Evolutionary conservation across 345 rosid species (phyloP).

Genomic region (Chamaenerion angustifolium): DNA sequence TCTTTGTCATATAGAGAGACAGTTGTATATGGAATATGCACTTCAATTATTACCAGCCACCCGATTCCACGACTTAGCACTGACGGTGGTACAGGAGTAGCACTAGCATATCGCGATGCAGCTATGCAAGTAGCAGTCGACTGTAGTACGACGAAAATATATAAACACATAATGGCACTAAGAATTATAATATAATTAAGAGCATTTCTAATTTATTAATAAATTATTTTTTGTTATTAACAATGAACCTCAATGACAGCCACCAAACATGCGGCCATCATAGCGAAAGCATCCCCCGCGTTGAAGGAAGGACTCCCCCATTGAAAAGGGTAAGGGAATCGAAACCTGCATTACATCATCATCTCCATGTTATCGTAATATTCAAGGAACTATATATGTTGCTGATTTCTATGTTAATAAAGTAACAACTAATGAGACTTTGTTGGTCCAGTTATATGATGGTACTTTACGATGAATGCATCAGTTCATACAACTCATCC

Average conservation of each 20-base stretch:
- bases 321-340: slow-evolving; percentile 71
- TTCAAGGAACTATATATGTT: too few species aligned
- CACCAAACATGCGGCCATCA: slow-evolving; percentile 68
- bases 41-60: slow-evolving; percentile 43
- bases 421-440: too few species aligned
- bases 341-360: slow-evolving; percentile 34
- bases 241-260: slow-evolving; percentile 65
- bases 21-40: too few species aligned
- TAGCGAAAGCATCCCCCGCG: slow-evolving; percentile 49
- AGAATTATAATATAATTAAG: neutral
- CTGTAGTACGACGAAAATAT: slow-evolving; percentile 23
- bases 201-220: too few species aligned
- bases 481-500: too few species aligned
- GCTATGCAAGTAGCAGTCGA: slow-evolving; percentile 64
- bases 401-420: too few species aligned
- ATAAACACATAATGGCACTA: neutral
- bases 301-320: slow-evolving; percentile 67
- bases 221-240: neutral
- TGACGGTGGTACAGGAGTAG: slow-evolving; percentile 69
- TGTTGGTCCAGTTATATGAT: too few species aligned
- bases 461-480: too few species aligned
- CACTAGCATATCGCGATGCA: slow-evolving; percentile 71
- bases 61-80: slow-evolving; percentile 74
- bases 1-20: too few species aligned
- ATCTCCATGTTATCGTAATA: too few species aligned